Percentiles rank a stretch among this genome's conserved stretches.
phyloP scores from a whole-genome alignment of 2,329 filamentous ascomycete species.

The Botrytis pseudocinerea region DNA sequence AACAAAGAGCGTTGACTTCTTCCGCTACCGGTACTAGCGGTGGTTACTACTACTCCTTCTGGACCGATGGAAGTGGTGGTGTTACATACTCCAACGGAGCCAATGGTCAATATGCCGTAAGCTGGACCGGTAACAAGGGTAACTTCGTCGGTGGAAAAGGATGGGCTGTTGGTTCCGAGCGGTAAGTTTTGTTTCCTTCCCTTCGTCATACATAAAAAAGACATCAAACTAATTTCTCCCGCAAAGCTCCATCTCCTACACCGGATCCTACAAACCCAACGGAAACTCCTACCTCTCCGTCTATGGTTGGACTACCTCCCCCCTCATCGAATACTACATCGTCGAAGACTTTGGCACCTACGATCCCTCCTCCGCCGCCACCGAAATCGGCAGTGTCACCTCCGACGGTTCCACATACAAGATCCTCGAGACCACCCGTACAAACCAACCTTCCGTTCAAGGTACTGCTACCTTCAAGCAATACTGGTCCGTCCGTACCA shows the following conservation, averaged over 20 bases:
- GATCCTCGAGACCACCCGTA: slow-evolving; percentile 43
- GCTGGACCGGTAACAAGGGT: slow-evolving; percentile 47
- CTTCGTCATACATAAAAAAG: not conserved
- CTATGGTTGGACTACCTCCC: slow-evolving; percentile 53
- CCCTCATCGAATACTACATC: slow-evolving; percentile 49
- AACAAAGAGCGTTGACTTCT: slow-evolving; percentile 9
- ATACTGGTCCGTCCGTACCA: slow-evolving; percentile 54
- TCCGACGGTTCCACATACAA: slow-evolving; percentile 56
- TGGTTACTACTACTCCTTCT: slow-evolving; percentile 56
- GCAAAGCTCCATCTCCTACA: slow-evolving; percentile 45
- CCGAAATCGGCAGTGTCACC: slow-evolving; percentile 52
- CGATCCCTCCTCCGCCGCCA: slow-evolving; percentile 50
- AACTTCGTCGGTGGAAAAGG: slow-evolving; percentile 54
- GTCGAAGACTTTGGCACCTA: slow-evolving; percentile 55
- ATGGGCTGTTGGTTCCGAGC: slow-evolving; percentile 46
- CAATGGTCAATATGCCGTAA: slow-evolving; percentile 51
- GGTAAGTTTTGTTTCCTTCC: slow-evolving; percentile 24
- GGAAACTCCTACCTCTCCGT: slow-evolving; percentile 55
- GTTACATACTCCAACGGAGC: slow-evolving; percentile 57
- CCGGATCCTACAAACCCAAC: slow-evolving; percentile 44
- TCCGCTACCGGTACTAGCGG: slow-evolving; percentile 18
- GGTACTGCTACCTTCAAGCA: slow-evolving; percentile 54
- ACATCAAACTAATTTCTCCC: not conserved
- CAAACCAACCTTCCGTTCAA: slow-evolving; percentile 47
- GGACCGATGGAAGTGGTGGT: slow-evolving; percentile 52